Evolutionary conservation across 768 basidiomycete genomes (phyloP).

Genomic region (Lactarius hengduanensis): DNA sequence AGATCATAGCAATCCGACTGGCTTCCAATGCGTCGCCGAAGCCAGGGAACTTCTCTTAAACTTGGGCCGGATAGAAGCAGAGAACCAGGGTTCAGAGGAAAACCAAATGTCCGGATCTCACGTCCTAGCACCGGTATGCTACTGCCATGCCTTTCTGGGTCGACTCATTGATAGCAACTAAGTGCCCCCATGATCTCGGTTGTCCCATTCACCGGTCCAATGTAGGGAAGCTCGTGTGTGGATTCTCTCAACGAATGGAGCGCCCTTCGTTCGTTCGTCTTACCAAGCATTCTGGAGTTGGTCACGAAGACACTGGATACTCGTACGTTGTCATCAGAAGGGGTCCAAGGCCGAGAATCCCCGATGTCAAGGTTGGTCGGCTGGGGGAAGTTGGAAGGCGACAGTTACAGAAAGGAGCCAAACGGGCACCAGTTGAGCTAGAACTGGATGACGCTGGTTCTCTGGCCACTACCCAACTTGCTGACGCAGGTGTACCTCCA

Average conservation of each 20-base stretch:
- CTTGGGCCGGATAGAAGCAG: constrained; percentile 58
- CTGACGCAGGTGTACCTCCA: neutral
- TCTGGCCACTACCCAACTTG: neutral
- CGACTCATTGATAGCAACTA: constrained; percentile 23
- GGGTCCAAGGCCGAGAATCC: constrained; percentile 59
- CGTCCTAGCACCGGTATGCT: constrained; percentile 83
- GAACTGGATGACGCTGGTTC: constrained; percentile 29
- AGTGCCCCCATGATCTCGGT: constrained; percentile 89
- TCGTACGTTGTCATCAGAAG: constrained; percentile 88
- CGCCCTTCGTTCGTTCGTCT: constrained; percentile 80
- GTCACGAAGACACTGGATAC: constrained; percentile 86
- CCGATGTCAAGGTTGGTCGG: constrained; percentile 45
- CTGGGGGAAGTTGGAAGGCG: constrained; percentile 53
- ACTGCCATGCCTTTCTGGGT: constrained; percentile 15
- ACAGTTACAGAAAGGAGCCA: constrained; percentile 39
- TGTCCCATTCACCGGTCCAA: constrained; percentile 76
- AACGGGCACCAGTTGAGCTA: constrained; percentile 27
- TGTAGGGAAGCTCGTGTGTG: constrained; percentile 58
- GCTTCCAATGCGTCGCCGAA: constrained; percentile 77
- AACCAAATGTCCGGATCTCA: constrained; percentile 57
- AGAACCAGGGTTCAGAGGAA: constrained; percentile 42
- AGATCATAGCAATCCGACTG: constrained; percentile 73
- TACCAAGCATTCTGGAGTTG: constrained; percentile 83
- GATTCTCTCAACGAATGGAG: constrained; percentile 85
- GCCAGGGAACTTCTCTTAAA: constrained; percentile 72